Evolutionary conservation across 805 yeast genomes (phyloP).

Genomic region (Saccharomyces mikatae): DNA sequence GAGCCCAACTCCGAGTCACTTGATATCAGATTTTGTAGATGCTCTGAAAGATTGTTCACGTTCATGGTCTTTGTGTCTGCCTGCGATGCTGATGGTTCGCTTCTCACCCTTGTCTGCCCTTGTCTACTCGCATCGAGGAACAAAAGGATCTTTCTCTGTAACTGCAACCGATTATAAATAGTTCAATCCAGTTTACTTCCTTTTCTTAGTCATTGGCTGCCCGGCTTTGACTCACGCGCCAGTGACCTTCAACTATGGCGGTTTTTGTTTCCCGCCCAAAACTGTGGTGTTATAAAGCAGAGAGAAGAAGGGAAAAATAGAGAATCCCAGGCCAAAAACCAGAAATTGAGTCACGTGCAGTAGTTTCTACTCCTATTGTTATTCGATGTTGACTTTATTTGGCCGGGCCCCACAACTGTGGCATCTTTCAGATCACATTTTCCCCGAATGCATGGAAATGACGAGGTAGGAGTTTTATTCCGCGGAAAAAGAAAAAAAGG

Average conservation of each 20-base stretch:
- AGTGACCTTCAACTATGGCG: not conserved
- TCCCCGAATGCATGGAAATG: not conserved
- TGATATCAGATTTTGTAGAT: constrained; percentile 18
- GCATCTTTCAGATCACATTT: not conserved
- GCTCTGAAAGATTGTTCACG: constrained; percentile 7
- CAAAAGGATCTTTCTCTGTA: not conserved
- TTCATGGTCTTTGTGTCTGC: not conserved
- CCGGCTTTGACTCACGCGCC: not conserved
- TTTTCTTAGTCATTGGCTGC: not conserved
- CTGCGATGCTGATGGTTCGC: not conserved
- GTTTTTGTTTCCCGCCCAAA: not conserved
- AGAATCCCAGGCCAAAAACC: not conserved
- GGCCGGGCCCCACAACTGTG: not conserved
- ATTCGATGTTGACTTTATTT: not conserved
- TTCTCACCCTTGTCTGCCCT: not conserved
- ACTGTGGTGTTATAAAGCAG: not conserved
- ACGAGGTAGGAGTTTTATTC: not conserved
- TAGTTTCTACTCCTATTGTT: not conserved
- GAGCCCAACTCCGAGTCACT: constrained; percentile 27
- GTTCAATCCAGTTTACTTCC: not conserved
- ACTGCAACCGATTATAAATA: not conserved
- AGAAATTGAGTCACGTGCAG: not conserved
- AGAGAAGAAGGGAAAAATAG: not conserved
- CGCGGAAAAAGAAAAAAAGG: not conserved
- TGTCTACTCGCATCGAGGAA: not conserved